Percentiles rank a stretch among this genome's conserved stretches.
Conservation (phyloP, 2,329 filamentous ascomycete genomes). For the Talaromyces sp. region DNA sequence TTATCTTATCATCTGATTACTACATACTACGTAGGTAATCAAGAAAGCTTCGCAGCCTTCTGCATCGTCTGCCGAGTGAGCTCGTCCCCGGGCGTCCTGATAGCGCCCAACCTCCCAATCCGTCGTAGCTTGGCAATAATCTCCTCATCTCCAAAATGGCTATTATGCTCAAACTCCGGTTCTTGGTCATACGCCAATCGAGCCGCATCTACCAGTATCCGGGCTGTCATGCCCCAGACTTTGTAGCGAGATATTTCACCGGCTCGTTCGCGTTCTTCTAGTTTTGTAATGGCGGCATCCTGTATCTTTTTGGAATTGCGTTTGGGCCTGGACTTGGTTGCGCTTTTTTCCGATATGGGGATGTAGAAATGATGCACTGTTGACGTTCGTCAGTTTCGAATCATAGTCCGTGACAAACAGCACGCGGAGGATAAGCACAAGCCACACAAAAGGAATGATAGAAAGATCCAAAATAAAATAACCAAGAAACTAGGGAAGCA, state of each 20-base stretch:
- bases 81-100: constrained; percentile 50
- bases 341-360: constrained; percentile 67
- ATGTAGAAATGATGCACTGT: constrained; percentile 89
- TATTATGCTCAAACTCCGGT: constrained; percentile 76
- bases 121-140: constrained; percentile 58
- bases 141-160: constrained; percentile 62
- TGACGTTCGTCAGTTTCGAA: constrained; percentile 6
- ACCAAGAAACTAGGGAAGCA: not conserved
- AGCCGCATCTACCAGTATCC: constrained; percentile 84
- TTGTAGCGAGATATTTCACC: constrained; percentile 61
- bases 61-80: constrained; percentile 51
- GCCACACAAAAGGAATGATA: not conserved
- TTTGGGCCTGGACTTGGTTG: constrained; percentile 54
- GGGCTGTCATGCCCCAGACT: constrained; percentile 92
- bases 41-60: constrained; percentile 49
- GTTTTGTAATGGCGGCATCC: constrained; percentile 33
- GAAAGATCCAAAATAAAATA: not conserved
- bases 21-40: not conserved
- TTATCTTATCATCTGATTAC: not conserved
- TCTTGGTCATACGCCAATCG: constrained; percentile 76
- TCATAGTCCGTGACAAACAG: not conserved
- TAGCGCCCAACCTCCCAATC: constrained; percentile 55
- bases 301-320: constrained; percentile 26
- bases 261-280: constrained; percentile 49
- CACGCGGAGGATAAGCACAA: not conserved